Percentiles rank a stretch among this genome's conserved stretches.
Evolutionary conservation across 1,139 yeast genomes (phyloP).

Genomic region (Scheffersomyces parashehatae): DNA sequence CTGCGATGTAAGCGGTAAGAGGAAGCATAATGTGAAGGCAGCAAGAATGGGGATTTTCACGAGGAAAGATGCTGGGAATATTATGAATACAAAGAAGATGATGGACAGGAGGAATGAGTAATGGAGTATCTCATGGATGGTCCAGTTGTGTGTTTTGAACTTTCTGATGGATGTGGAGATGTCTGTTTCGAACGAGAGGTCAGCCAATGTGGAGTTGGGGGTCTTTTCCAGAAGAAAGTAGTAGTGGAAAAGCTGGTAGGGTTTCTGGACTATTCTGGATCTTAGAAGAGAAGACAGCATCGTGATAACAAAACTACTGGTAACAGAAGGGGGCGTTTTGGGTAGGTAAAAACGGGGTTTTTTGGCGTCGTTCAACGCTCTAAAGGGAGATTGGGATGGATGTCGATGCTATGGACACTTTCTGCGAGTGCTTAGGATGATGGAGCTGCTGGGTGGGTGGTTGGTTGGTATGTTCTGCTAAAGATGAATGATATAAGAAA

Average conservation of each 20-base stretch:
- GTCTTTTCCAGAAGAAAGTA: conserved; percentile 63
- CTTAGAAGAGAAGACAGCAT: conserved; percentile 26
- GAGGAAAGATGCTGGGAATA: conserved; percentile 53
- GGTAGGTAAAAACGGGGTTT: neutral
- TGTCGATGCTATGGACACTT: neutral
- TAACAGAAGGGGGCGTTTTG: neutral
- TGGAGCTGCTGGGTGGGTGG: too few relatives aligned
- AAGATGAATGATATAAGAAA: too few relatives aligned
- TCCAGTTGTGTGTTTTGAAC: conserved; percentile 52
- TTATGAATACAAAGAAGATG: conserved; percentile 51
- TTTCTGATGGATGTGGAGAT: conserved; percentile 49
- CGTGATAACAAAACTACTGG: neutral
- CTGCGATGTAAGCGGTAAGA: conserved; percentile 76
- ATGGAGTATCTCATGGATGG: conserved; percentile 49
- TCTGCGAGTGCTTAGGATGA: too few relatives aligned
- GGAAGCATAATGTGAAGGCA: conserved; percentile 42
- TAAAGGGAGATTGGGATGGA: neutral
- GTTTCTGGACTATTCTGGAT: conserved; percentile 36
- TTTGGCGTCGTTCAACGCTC: neutral
- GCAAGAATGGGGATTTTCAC: conserved; percentile 44
- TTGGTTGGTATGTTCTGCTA: too few relatives aligned
- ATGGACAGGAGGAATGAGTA: conserved; percentile 51
- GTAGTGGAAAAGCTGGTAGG: conserved; percentile 48
- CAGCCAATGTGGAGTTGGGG: conserved; percentile 53
- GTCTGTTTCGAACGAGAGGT: conserved; percentile 61